phyloP scores from a whole-genome alignment of 2,329 filamentous ascomycete genomes.

The Pseudocercospora cruenta region DNA sequence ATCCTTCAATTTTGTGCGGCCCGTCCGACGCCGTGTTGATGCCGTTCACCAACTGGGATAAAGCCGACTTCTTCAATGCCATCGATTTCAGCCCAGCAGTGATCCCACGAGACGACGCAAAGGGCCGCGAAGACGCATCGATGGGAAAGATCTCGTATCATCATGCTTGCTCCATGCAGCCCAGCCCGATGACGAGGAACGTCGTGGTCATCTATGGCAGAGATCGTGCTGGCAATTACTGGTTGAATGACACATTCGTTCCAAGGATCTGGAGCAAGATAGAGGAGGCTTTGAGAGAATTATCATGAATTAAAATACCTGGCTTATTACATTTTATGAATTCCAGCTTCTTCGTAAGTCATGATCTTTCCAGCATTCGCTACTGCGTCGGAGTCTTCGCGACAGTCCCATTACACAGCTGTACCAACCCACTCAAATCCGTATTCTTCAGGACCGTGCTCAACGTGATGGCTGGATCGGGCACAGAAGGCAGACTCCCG shows the following conservation, averaged over 20 bases:
- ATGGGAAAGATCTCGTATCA: slow-evolving; percentile 8
- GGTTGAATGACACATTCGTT: slow-evolving; percentile 5
- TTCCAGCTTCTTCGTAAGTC: no score
- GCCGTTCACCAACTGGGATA: slow-evolving; percentile 47
- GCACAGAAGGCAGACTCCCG: no score
- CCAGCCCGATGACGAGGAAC: not conserved
- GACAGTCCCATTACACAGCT: no score
- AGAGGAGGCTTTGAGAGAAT: no score
- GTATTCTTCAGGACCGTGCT: no score
- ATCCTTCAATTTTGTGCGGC: not conserved
- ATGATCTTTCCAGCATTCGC: no score
- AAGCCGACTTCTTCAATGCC: slow-evolving; percentile 40
- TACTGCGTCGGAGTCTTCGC: no score
- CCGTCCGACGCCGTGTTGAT: slow-evolving; percentile 37
- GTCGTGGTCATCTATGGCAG: slow-evolving; percentile 3
- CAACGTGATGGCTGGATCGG: no score
- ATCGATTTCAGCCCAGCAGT: slow-evolving; percentile 44
- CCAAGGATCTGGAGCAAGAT: not conserved
- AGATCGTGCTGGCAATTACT: slow-evolving; percentile 1
- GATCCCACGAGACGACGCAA: not conserved
- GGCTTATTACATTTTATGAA: no score
- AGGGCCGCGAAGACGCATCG: no score
- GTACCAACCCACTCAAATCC: no score
- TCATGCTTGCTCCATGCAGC: not conserved
- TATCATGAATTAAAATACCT: no score